Evolutionary conservation across 345 rosid genomes (phyloP), one percentile per base, ranked within the genome.

Genomic region (Jatropha curcas): DNA sequence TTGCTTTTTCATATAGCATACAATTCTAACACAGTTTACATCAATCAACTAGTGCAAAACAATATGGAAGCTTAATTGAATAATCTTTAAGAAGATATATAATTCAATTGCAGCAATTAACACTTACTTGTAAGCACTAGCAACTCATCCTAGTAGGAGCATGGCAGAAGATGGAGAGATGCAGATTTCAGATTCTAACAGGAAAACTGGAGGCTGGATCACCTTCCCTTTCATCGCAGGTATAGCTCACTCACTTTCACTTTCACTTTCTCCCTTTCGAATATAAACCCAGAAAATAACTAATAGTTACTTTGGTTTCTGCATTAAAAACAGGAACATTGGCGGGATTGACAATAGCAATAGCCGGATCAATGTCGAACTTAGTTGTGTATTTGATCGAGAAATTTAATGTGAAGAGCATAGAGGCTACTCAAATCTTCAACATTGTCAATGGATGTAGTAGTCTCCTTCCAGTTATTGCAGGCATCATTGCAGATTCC

Each of bases 401-500:
- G 30, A 74, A 80, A 43, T 82, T 82, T 82, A 73, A 82, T 70
- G 61, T 84, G 52, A 77, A 74, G 71, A 82, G 71, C 75, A 77
- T 86, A 2, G 76, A 67, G 51, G 85, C 89, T 31, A 70, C 87
- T 66, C 86, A 84, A 68, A 76, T 73, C 24, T 80, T 69, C 20
- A 84, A 76, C 60, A 57, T 77, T 13, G 65, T 69, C 17, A 74
- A 66, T 68, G 86, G 83, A 37, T 75, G 80, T 50, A 69, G 65
- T 34, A 72, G 60, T 43, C 71, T 87, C 28, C 62, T 79, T 1
- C 88, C 87, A 4, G 22, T 87, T 20, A 58, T 81, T 37, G 85
- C 74, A 17, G 88, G 86, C 60, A 71, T 83, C 17, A 8, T 83
- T 14, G 86, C 90, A 1, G 87, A 88, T 64, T 86, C 89, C 7